Evolutionary conservation across 2,329 filamentous ascomycete species (phyloP).

Genomic region (Knoxdaviesia capensis): DNA sequence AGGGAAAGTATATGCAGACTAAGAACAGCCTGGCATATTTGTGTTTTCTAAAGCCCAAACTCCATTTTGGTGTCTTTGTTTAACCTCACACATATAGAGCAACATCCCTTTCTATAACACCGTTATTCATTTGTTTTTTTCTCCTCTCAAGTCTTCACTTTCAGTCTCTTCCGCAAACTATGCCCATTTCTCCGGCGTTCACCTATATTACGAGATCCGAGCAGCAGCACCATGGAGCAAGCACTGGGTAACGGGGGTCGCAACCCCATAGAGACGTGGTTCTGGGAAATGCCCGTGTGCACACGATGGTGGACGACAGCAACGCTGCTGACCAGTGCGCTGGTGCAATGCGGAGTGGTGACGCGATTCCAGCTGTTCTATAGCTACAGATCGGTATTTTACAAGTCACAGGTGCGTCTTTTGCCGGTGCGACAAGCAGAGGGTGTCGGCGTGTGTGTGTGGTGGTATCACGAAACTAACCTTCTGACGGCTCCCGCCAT

Average conservation of each 20-base stretch:
- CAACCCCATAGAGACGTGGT: conserved; percentile 88
- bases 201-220: too few species aligned
- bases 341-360: conserved; percentile 85
- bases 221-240: conserved; percentile 27
- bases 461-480: not conserved
- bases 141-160: too few species aligned
- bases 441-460: not conserved
- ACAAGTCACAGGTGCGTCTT: conserved; percentile 62
- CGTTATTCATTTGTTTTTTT: too few species aligned
- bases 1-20: too few species aligned
- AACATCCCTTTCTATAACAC: too few species aligned
- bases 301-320: conserved; percentile 95
- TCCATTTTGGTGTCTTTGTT: too few species aligned
- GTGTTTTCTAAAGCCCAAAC: too few species aligned
- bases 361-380: conserved; percentile 95
- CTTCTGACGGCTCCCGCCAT: not conserved
- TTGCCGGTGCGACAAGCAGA: not conserved
- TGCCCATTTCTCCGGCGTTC: too few species aligned
- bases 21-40: too few species aligned
- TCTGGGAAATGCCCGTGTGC: conserved; percentile 94
- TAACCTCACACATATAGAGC: too few species aligned
- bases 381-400: conserved; percentile 78
- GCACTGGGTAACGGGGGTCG: conserved; percentile 37
- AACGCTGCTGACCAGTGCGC: conserved; percentile 65
- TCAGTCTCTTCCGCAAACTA: too few species aligned